Evolutionary conservation across 495 filamentous ascomycete genomes (phyloP), one percentile per base, ranked within the genome.

Genomic region (Neurospora africana): DNA sequence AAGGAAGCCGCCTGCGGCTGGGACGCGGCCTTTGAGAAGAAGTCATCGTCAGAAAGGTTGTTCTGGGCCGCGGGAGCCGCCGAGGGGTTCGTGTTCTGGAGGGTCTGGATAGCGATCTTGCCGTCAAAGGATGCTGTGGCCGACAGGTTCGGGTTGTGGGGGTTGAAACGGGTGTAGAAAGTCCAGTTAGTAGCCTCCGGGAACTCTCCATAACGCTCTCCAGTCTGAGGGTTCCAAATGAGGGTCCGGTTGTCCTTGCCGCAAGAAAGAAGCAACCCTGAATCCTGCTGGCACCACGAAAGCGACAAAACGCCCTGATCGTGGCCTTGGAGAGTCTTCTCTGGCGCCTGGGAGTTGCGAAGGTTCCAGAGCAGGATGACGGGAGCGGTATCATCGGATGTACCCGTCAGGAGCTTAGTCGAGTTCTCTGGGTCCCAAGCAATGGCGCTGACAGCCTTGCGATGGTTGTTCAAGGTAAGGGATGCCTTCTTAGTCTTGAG

Each of bases 171-270:
- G 7, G 95, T 97, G 80, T 94, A 89, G 85, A 98, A 99, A 2
- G 94, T 97, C 95, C 96, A 98, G 80, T 98, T 98, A 43, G 95
- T 97, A 71, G 97, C 96, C 74, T 97, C 92, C 15, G 95, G 93
- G 81, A 98, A 97, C 82, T 98, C 94, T 72, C 96, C 95, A 67
- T 93, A 92, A 6, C 86, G 83, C 77, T 93, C 88, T 65, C 94
- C 94, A 6, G 90, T 96, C 75, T 95, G 92, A 1, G 96, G 92
- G 81, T 98, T 98, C 95, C 96, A 99, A 72, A 94, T 91, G 70
- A 98, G 87, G 1, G 94, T 97, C 75, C 92, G 89, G 75, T 98
- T 98, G 82, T 99, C 95, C 83, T 97, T 98, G 68, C 96, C 96
- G 73, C 91, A 97, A 15, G 96, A 98, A 41, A 99, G 86, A 67